A percentile compares a stretch with the other conserved stretches of the same genome.
Evolutionary conservation across 176 grass and related monocot genomes (phyloP).

Genomic region (Eragrostis curvula): DNA sequence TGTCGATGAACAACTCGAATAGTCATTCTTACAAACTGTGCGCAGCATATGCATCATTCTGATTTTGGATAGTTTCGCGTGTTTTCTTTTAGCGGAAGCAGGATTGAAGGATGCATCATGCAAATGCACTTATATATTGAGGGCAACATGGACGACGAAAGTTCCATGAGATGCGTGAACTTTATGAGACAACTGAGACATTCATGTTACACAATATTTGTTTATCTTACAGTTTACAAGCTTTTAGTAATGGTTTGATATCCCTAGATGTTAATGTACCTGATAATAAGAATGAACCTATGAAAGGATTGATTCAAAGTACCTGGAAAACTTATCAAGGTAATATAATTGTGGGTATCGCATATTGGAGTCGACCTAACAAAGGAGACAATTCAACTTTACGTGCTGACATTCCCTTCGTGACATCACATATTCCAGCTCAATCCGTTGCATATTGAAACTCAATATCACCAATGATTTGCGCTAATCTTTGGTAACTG

Average conservation of each 20-base stretch:
- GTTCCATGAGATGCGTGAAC: conserved; percentile 5
- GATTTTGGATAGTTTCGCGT: background rate
- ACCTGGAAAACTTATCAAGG: background rate
- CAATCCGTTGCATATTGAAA: background rate
- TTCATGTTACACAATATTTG: background rate
- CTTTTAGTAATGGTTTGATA: background rate
- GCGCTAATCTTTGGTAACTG: background rate
- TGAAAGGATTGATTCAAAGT: background rate
- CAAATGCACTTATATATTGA: background rate
- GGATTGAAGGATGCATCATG: background rate
- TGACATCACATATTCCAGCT: conserved; percentile 41
- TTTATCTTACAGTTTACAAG: background rate
- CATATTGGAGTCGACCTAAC: conserved; percentile 23
- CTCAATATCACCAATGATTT: conserved; percentile 27
- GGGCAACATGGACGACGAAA: background rate
- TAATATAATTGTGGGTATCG: conserved; percentile 1
- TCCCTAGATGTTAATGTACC: background rate
- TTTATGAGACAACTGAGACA: background rate
- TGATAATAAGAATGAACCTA: background rate
- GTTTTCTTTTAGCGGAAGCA: background rate
- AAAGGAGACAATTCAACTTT: conserved; percentile 20
- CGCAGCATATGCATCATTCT: background rate
- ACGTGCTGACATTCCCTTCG: background rate
- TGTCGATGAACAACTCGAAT: conserved; percentile 21
- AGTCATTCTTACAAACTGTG: background rate